Percentiles rank a stretch among this genome's conserved stretches.
These are phyloP conservation scores for Termitomyces sp. DNA, from an alignment of 768 basidiomycete genomes.

Conservation along the genomic window DNA sequence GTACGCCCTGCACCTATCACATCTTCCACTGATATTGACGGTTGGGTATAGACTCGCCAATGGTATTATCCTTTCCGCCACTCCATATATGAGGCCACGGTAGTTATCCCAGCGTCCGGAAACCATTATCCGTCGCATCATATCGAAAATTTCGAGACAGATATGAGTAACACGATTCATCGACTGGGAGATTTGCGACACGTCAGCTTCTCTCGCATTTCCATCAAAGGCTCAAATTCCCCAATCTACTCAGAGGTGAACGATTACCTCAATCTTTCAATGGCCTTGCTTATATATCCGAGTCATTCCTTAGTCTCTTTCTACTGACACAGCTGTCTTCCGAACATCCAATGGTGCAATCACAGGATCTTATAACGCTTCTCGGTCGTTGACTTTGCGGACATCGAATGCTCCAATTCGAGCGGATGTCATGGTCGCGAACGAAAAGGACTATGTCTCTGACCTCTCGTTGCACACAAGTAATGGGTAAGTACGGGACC, in stretches of 20 bases:
- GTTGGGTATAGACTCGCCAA: background rate
- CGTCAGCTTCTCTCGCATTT: slow-evolving; percentile 33
- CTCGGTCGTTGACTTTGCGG: slow-evolving; percentile 29
- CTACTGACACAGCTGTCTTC: slow-evolving; percentile 14
- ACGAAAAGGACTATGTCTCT: slow-evolving; percentile 17
- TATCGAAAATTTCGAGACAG: slow-evolving; percentile 41
- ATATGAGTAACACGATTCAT: slow-evolving; percentile 35
- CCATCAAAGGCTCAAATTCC: slow-evolving; percentile 31
- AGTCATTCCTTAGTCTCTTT: slow-evolving; percentile 15
- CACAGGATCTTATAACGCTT: slow-evolving; percentile 35
- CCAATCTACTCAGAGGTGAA: slow-evolving; percentile 30
- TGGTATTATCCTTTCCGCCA: slow-evolving; percentile 1
- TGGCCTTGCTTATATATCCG: background rate
- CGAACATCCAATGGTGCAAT: slow-evolving; percentile 33
- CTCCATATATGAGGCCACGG: slow-evolving; percentile 21
- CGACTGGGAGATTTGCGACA: slow-evolving; percentile 28
- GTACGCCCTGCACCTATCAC: slow-evolving; percentile 3
- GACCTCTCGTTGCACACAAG: slow-evolving; percentile 29
- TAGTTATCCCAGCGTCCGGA: slow-evolving; percentile 31
- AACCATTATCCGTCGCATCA: slow-evolving; percentile 15
- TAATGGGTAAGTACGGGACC: slow-evolving; percentile 34
- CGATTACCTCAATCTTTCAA: background rate
- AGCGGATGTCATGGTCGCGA: slow-evolving; percentile 32
- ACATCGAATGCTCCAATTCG: slow-evolving; percentile 41
- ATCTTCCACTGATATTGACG: background rate